phyloP scores from a whole-genome alignment of 805 yeast species.

The Saccharomycopsis babjevae region DNA sequence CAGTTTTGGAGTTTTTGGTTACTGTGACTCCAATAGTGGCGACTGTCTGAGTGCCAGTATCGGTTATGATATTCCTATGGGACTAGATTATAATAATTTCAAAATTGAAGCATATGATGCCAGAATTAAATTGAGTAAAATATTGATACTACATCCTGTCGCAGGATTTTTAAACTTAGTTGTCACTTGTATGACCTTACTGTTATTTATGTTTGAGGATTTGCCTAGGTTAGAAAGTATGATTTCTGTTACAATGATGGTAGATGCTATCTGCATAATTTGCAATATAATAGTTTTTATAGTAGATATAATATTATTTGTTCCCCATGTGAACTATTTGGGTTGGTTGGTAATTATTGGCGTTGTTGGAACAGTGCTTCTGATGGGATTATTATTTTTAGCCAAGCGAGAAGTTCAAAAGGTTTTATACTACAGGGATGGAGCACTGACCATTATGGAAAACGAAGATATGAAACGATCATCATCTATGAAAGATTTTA shows the following conservation, averaged over 20 bases:
- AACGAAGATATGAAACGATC: background rate
- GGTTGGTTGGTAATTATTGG: background rate
- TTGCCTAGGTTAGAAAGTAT: background rate
- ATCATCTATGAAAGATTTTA: background rate
- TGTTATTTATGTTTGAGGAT: background rate
- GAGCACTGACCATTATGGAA: background rate
- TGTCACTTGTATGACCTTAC: background rate
- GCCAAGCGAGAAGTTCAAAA: background rate
- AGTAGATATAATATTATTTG: background rate
- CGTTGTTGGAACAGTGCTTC: background rate
- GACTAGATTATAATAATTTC: background rate
- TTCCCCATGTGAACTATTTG: background rate
- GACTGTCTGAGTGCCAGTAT: background rate
- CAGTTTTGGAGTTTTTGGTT: background rate
- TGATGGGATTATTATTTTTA: background rate
- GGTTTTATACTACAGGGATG: background rate
- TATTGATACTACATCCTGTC: background rate
- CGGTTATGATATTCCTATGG: background rate
- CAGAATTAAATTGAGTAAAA: background rate
- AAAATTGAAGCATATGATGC: background rate
- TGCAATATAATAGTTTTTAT: background rate
- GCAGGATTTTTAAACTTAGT: background rate
- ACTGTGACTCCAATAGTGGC: background rate
- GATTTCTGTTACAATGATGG: background rate
- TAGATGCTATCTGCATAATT: background rate